Percentiles rank a stretch among this genome's conserved stretches.
Evolutionary conservation across 768 basidiomycete genomes (phyloP).

Genomic region (Paxillus ammoniavirescens): DNA sequence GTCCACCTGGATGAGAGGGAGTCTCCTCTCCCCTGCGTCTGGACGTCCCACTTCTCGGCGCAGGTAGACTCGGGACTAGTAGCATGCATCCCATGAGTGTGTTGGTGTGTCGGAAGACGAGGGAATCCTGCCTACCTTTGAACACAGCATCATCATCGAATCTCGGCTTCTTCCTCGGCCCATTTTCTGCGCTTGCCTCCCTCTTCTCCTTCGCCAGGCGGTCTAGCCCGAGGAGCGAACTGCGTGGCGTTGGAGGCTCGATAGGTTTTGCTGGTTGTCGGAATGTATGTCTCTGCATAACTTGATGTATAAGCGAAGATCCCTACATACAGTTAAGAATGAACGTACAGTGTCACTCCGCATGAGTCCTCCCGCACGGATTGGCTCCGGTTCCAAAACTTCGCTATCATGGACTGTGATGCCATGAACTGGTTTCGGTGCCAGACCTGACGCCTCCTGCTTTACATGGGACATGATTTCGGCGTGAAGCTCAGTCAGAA

Average conservation of each 20-base stretch:
- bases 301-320: conserved; percentile 5
- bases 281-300: conserved; percentile 73
- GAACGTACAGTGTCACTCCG: conserved; percentile 57
- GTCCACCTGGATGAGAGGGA: conserved; percentile 88
- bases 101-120: too few species aligned
- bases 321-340: not conserved
- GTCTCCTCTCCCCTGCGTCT: conserved; percentile 87
- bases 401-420: conserved; percentile 80
- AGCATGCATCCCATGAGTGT: not conserved
- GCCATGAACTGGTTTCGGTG: conserved; percentile 60
- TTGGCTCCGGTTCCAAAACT: conserved; percentile 76
- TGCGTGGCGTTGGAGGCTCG: conserved; percentile 74
- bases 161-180: conserved; percentile 61
- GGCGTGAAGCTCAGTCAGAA: conserved; percentile 74
- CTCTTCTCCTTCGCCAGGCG: conserved; percentile 87
- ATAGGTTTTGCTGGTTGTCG: conserved; percentile 68
- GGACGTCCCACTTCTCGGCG: conserved; percentile 48
- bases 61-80: conserved; percentile 78
- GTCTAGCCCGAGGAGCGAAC: conserved; percentile 85
- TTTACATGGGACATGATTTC: conserved; percentile 73
- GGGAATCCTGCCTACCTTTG: conserved; percentile 62
- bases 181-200: conserved; percentile 44
- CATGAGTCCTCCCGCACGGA: conserved; percentile 77
- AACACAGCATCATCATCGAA: conserved; percentile 69
- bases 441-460: conserved; percentile 54